Base-by-base conservation (phyloP, 2,329 filamentous ascomycete species). In the Parafenestella ontariensis region DNA sequence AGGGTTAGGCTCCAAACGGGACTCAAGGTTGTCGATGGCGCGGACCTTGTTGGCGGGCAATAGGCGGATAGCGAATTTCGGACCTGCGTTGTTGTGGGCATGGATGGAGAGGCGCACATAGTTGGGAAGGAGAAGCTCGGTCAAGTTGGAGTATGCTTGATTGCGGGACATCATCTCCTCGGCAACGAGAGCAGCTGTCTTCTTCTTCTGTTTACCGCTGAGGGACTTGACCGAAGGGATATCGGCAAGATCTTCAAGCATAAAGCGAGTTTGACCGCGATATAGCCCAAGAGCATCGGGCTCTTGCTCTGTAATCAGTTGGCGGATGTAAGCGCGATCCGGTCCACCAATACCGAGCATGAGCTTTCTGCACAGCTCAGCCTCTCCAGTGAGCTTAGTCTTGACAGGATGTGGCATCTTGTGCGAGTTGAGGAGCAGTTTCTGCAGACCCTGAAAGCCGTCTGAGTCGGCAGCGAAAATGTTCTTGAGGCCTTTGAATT, bases 71-170 rank as follows among this genome's bases (percentile, higher is more conserved):
- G 73, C 77, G 44, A 79, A 79, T 31, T 79, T 79, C 2, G 77
- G 77, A 0, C 78, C 76, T 5, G 69, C 61, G 49, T 78, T 79
- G 46, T 72, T 68, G 52, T 79, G 79, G 51, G 79, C 78, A 51
- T 82, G 80, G 43, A 82, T 82, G 0, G 78, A 81, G 0, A 82
- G 70, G n/a, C 79, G 77, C 37, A 82, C 69, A 49, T 78, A 75
- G 52, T 78, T 74, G 1, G 79, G 79, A 54, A 80, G 76, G 2
- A 81, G 58, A 3, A 80, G 61, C 64, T 81, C 78, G n/a, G 80
- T 71, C 13, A 81, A 69, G 45, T 81, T 81, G 2, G 79, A 81
- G 54, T 81, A 82, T 9, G 78, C 78, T 53, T 81, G 78, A 57
- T 81, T 82, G 7, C 79, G 71, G 18, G 68, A 66, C 24, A 76